Base-by-base conservation (phyloP, 257 asterid genomes). In the Petunia secreta region DNA sequence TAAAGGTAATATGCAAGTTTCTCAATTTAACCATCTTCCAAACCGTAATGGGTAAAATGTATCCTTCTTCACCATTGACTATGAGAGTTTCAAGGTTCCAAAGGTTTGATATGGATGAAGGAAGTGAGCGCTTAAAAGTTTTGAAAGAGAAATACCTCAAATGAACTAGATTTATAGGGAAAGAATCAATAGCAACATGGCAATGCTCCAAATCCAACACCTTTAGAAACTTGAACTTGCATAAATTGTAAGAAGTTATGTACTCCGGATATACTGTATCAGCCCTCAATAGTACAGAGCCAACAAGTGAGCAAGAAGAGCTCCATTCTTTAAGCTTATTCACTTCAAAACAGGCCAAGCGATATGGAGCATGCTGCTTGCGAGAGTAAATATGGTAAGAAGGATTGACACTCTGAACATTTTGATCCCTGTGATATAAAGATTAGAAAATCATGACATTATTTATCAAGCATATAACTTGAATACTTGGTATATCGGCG, bases 171-270 rank as follows among this genome's bases (percentile, higher is more conserved):
- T 75, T 60, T 3, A 15, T 2, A 0, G 52, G 62, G 14, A 63
- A 41, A 3, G 15, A 25, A 1, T 37, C 73, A 2, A 50, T 59
- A 8, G 65, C 36, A 44, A 43, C 2, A 7, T 52, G 14, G 48
- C 25, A 25, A 25, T 59, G 44, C 5, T 16, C 66, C 38, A 83
- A 44, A 76, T 79, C 66, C 80, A 79, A 80, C 59, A 80, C 86
- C 38, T 52, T 53, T 1, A 83, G 66, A 15, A 77, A 80, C 52
- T 71, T 79, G 44, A 59, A 77, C 5, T 52, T 43, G 25, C 14
- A 44, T 10, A 63, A 43, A 69, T 67, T 39, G 77, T 6, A 44
- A 48, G 65, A 65, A n/a, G 43, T 9, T 13, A 40, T 75, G 25
- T 25, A 25, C 25, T 25, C 25, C 25, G 25, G 25, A 25, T 25